Conservation (phyloP, 2,329 filamentous ascomycete genomes). For the Alternaria infectoria region DNA sequence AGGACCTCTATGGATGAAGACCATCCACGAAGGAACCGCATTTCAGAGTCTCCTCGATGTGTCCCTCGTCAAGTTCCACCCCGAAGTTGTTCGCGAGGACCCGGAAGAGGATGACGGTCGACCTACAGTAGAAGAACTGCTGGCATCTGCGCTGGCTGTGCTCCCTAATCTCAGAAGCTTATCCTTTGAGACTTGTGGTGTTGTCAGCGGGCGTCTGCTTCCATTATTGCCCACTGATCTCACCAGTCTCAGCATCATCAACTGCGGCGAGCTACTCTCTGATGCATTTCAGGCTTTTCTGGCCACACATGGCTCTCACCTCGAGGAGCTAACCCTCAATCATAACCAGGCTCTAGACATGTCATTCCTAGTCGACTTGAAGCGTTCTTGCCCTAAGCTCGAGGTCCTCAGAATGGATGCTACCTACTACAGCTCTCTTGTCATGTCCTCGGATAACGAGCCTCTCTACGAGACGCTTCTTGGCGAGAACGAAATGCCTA, state of each 20-base stretch:
- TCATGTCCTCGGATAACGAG: slow-evolving; percentile 72
- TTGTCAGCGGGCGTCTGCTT: slow-evolving; percentile 73
- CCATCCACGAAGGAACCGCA: slow-evolving; percentile 55
- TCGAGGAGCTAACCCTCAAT: slow-evolving; percentile 72
- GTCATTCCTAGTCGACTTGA: slow-evolving; percentile 73
- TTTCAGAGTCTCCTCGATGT: slow-evolving; percentile 47
- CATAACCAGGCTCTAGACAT: slow-evolving; percentile 82
- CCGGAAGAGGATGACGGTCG: slow-evolving; percentile 17
- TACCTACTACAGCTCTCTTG: slow-evolving; percentile 75
- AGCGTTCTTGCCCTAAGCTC: slow-evolving; percentile 71
- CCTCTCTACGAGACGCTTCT: slow-evolving; percentile 76
- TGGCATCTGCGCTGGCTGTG: slow-evolving; percentile 58
- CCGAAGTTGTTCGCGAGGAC: slow-evolving; percentile 23
- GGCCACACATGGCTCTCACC: slow-evolving; percentile 67
- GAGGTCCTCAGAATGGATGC: slow-evolving; percentile 77
- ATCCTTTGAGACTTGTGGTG: slow-evolving; percentile 75
- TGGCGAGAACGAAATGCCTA: slow-evolving; percentile 67
- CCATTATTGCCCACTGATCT: slow-evolving; percentile 70
- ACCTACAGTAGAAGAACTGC: slow-evolving; percentile 50
- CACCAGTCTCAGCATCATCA: slow-evolving; percentile 72
- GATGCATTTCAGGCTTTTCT: slow-evolving; percentile 71
- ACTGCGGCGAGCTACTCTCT: slow-evolving; percentile 78
- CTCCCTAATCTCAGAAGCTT: slow-evolving; percentile 72
- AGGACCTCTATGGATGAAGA: slow-evolving; percentile 44
- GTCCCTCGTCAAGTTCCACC: slow-evolving; percentile 45